Evolutionary conservation across 176 grass and related monocot species (phyloP).

Genomic region (Elymus sibiricus): DNA sequence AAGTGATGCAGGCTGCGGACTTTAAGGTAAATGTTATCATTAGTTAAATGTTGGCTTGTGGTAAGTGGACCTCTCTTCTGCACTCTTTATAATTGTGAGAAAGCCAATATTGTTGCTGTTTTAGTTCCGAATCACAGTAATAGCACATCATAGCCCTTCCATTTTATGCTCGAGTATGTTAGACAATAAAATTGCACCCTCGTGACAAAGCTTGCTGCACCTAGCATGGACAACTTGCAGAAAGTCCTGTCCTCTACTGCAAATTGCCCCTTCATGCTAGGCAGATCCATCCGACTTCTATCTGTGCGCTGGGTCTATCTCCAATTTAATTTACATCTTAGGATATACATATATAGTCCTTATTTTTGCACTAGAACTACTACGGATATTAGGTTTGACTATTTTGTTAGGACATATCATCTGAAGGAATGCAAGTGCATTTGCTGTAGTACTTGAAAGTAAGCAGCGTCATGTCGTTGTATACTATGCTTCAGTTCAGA

Average conservation of each 20-base stretch:
- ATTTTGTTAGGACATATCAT: neutral
- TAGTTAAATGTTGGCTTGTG: conserved; percentile 9
- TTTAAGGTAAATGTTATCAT: conserved; percentile 63
- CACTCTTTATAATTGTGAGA: neutral
- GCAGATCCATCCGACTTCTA: neutral
- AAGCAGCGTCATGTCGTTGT: neutral
- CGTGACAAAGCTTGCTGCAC: neutral
- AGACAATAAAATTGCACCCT: neutral
- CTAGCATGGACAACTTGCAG: neutral
- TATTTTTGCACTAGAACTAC: neutral
- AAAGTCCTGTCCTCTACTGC: no score
- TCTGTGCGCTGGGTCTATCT: neutral
- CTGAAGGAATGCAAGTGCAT: neutral
- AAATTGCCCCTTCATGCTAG: neutral
- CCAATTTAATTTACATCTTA: neutral
- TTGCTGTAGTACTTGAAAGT: neutral
- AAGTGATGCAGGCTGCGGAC: conserved; percentile 73
- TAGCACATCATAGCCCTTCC: neutral
- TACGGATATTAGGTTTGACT: neutral
- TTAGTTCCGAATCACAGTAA: neutral
- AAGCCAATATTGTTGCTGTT: neutral
- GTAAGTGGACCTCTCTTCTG: neutral
- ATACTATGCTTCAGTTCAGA: neutral
- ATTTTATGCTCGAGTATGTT: neutral
- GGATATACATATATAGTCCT: neutral